phyloP scores from a whole-genome alignment of 2,329 filamentous ascomycete species.

The Diplodia intermedia region DNA sequence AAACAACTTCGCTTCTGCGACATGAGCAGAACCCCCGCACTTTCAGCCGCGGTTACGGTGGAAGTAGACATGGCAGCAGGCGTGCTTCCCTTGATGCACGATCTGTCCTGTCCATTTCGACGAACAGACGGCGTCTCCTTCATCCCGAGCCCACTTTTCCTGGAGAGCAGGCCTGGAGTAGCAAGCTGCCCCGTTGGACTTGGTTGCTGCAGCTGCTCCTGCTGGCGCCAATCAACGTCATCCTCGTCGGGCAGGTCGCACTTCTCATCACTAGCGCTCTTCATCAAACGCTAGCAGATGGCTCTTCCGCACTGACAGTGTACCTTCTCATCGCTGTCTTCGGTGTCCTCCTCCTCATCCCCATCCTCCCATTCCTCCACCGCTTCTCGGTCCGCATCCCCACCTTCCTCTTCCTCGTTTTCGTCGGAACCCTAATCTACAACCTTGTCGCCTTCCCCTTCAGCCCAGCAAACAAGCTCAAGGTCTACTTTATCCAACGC shows the following conservation, averaged over 20 bases:
- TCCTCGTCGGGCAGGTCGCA: constrained; percentile 77
- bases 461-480: constrained; percentile 77
- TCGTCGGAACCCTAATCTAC: constrained; percentile 79
- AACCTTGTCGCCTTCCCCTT: constrained; percentile 90
- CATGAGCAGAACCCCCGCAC: constrained; percentile 55
- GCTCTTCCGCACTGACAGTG: constrained; percentile 72
- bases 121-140: constrained; percentile 1
- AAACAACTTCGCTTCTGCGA: constrained; percentile 64
- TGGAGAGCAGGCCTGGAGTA: constrained; percentile 84
- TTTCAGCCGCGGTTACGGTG: constrained; percentile 51
- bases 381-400: constrained; percentile 85
- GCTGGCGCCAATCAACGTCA: constrained; percentile 76
- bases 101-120: constrained; percentile 29
- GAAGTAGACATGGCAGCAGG: constrained; percentile 53
- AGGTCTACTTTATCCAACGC: constrained; percentile 84
- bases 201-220: constrained; percentile 89
- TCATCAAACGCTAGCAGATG: constrained; percentile 84
- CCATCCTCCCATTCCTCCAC: constrained; percentile 83
- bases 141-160: constrained; percentile 22
- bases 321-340: constrained; percentile 74
- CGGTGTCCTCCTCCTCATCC: constrained; percentile 74
- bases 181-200: constrained; percentile 77
- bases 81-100: constrained; percentile 48
- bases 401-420: constrained; percentile 74
- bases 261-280: constrained; percentile 75